Evolutionary conservation across 2,329 filamentous ascomycete species (phyloP).

Genomic region (Penicillium sp.): DNA sequence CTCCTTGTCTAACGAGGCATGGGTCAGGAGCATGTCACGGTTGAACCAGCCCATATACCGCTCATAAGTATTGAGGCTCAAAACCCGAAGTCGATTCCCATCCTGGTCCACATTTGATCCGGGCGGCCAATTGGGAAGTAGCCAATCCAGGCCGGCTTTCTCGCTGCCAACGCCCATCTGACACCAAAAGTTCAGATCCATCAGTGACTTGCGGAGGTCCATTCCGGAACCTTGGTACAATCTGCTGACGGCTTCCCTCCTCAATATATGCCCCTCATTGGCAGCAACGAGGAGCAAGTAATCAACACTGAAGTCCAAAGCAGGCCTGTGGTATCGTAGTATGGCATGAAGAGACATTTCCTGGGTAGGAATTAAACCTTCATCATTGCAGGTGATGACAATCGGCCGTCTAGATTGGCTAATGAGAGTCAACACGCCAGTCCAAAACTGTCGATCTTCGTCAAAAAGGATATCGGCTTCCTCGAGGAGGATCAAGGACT

Average conservation of each 20-base stretch:
- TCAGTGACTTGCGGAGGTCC: conserved; percentile 78
- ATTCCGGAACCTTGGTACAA: conserved; percentile 68
- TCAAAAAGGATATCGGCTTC: conserved; percentile 93
- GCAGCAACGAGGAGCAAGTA: conserved; percentile 80
- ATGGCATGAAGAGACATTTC: conserved; percentile 80
- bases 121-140: conserved; percentile 72
- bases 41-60: conserved; percentile 74
- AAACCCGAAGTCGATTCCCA: conserved; percentile 69
- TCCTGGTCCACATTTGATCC: conserved; percentile 67
- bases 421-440: conserved; percentile 74
- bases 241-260: conserved; percentile 62
- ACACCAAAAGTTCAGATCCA: conserved; percentile 92
- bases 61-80: conserved; percentile 77
- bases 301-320: conserved; percentile 69
- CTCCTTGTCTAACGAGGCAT: conserved; percentile 49
- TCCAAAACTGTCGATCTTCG: conserved; percentile 94
- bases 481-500: conserved; percentile 90
- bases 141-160: conserved; percentile 88
- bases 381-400: conserved; percentile 92
- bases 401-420: conserved; percentile 85
- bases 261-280: conserved; percentile 80
- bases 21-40: conserved; percentile 55
- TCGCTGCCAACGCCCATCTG: conserved; percentile 89
- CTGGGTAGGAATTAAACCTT: conserved; percentile 72
- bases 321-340: conserved; percentile 69